Conservation (phyloP, 1,284 basidiomycete genomes). For the Tranzscheliella williamsii region DNA sequence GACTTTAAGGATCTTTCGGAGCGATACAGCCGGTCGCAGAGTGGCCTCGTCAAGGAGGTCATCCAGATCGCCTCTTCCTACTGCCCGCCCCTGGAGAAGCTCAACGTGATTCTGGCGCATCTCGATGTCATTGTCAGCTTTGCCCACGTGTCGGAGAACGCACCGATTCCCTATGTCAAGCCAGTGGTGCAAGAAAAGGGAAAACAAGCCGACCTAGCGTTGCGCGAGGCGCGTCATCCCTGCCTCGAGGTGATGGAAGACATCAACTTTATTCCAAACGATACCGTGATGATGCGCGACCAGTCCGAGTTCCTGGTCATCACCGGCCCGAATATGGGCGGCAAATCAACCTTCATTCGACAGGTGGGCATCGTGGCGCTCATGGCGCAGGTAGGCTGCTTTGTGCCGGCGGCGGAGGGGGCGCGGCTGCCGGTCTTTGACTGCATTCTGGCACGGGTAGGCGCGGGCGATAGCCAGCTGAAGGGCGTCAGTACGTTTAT, state of each 20-base stretch:
- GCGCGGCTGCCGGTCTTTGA: constrained; percentile 91
- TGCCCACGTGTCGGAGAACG: constrained; percentile 84
- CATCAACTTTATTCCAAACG: constrained; percentile 91
- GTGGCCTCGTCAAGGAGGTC: constrained; percentile 85
- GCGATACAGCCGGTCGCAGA: constrained; percentile 76
- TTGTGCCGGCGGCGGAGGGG: constrained; percentile 72
- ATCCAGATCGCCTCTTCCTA: constrained; percentile 83
- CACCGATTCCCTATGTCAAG: constrained; percentile 84
- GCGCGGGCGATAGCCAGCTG: constrained; percentile 94
- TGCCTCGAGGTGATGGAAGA: constrained; percentile 97
- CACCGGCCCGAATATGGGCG: constrained; percentile 65
- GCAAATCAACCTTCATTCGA: constrained; percentile 54
- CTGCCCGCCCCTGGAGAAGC: constrained; percentile 82
- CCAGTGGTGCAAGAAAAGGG: constrained; percentile 65
- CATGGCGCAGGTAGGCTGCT: constrained; percentile 93
- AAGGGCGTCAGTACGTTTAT: constrained; percentile 99
- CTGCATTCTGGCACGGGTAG: constrained; percentile 92
- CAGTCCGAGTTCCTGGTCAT: constrained; percentile 85
- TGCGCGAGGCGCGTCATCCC: constrained; percentile 72
- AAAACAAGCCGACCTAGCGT: constrained; percentile 23
- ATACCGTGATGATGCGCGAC: constrained; percentile 79
- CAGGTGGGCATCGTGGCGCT: constrained; percentile 89
- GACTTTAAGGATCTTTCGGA: constrained; percentile 75
- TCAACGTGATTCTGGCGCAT: constrained; percentile 84
- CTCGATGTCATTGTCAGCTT: constrained; percentile 88